These are phyloP conservation scores for Thelonectria discophora DNA, from an alignment of 2,329 filamentous ascomycete species.

Conservation along the genomic window DNA sequence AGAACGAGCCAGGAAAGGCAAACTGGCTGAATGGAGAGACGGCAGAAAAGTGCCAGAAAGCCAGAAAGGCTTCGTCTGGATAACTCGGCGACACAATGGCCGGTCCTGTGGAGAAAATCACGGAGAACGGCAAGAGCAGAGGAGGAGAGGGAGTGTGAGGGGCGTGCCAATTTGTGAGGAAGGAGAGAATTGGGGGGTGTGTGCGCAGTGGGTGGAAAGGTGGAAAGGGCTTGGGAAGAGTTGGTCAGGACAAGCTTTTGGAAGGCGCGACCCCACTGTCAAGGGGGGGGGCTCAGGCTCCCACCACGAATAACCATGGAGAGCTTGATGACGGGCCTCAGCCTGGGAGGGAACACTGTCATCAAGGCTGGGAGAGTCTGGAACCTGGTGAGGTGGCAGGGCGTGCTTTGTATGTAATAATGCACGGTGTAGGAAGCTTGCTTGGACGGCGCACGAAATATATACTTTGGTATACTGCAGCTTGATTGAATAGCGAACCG, in stretches of 20 bases:
- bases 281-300: conserved; percentile 34
- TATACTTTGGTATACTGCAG: too few species aligned
- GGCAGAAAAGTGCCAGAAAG: conserved; percentile 21
- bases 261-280: conserved; percentile 34
- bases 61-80: conserved; percentile 31
- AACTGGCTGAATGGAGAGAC: conserved; percentile 20
- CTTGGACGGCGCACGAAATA: too few species aligned
- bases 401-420: too few species aligned
- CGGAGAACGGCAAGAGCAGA: conserved; percentile 42
- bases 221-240: conserved; percentile 22
- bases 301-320: neutral
- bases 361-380: too few species aligned
- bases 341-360: conserved; percentile 12
- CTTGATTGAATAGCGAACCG: too few species aligned
- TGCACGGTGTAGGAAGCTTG: too few species aligned
- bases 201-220: neutral
- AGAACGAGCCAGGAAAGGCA: conserved; percentile 39
- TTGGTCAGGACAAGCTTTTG: conserved; percentile 47
- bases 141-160: conserved; percentile 25
- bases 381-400: too few species aligned
- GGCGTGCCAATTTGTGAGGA: conserved; percentile 17
- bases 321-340: conserved; percentile 39
- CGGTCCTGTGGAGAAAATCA: conserved; percentile 44
- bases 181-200: neutral
- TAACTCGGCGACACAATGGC: conserved; percentile 48